A percentile compares a stretch with the other conserved stretches of the same genome.
Evolutionary conservation across 805 yeast species (phyloP).

Genomic region (Ascoidea asiatica): DNA sequence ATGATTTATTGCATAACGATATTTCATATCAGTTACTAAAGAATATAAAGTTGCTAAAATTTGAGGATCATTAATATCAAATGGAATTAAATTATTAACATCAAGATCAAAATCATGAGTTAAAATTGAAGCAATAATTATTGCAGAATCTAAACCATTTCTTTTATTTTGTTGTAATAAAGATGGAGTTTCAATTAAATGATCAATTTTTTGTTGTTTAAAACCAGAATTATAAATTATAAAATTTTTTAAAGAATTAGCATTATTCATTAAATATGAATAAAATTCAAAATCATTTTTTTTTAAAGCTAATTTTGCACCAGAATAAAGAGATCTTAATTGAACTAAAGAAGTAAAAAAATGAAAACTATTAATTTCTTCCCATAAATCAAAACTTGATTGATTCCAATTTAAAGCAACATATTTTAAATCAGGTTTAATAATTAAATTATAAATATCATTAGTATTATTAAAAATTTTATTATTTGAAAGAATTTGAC

Average conservation of each 20-base stretch:
- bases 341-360: constrained; percentile 57
- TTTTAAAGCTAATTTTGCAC: constrained; percentile 21
- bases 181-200: constrained; percentile 59
- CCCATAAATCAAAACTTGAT: constrained; percentile 66
- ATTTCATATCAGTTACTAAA: constrained; percentile 54
- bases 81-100: constrained; percentile 36
- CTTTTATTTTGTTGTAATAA: constrained; percentile 25
- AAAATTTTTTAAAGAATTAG: constrained; percentile 3
- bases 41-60: constrained; percentile 51
- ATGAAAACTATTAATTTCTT: constrained; percentile 51
- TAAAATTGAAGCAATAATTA: constrained; percentile 30
- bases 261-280: not conserved
- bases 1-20: constrained; percentile 67
- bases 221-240: constrained; percentile 4
- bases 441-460: constrained; percentile 28
- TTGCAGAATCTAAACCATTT: constrained; percentile 70
- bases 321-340: constrained; percentile 40
- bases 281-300: constrained; percentile 15
- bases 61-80: constrained; percentile 41
- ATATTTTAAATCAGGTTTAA: constrained; percentile 52
- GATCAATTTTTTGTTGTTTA: constrained; percentile 24
- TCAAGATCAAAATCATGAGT: constrained; percentile 36
- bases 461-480: constrained; percentile 2
- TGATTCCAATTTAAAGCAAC: constrained; percentile 36
- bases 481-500: not conserved